Base-by-base conservation (phyloP, 176 grass and related monocot species). In the Thalia dealbata region DNA sequence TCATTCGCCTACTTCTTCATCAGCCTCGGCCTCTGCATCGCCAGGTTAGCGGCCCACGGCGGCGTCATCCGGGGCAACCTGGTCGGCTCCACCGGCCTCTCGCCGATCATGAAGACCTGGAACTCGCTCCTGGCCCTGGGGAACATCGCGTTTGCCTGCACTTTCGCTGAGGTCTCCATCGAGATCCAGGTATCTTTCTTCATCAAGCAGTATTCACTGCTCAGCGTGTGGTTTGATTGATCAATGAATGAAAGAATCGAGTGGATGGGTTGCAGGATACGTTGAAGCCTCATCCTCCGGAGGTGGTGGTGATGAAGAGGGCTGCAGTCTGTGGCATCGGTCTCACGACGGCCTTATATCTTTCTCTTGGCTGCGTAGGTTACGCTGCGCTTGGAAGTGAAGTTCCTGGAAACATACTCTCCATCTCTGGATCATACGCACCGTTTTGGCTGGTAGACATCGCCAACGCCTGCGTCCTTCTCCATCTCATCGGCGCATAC, bases 1-100 rank as follows among this genome's bases (percentile, higher is more conserved):
- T 93, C 95, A n/a, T 85, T 93, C n/a, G 90, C 79, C 73, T 99
- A 99, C 76, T 99, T 90, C 83, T 86, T 93, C 84, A 83, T 93
- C 78, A 82, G 95, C 76, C 87, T 99, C n/a, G 95, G 95, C 52
- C 84, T 99, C 9, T 99, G 95, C 66, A 67, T 82, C 6, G 87
- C 82, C 21, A 93, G 93, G 43, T 91, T 87, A 87, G 83, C 35
- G 0, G 79, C 90, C 11, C 90, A 99, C 44, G 87, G 87, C 45
- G 87, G 69, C 1, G 11, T 85, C 29, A 48, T 8, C 6, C 81
- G 87, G 26, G 95, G 87, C 70, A 91, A 87, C 9, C 72, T 99
- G 1, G 73, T 64, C 3, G 95, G 95, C 12, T 77, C 95, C 67
- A 25, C 13, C 73, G 5, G 52, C 3, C 76, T 43, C 25, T 26